Percentiles rank a stretch among this genome's conserved stretches.
phyloP scores from a whole-genome alignment of 2,329 filamentous ascomycete species.

The Botrytis fabae region DNA sequence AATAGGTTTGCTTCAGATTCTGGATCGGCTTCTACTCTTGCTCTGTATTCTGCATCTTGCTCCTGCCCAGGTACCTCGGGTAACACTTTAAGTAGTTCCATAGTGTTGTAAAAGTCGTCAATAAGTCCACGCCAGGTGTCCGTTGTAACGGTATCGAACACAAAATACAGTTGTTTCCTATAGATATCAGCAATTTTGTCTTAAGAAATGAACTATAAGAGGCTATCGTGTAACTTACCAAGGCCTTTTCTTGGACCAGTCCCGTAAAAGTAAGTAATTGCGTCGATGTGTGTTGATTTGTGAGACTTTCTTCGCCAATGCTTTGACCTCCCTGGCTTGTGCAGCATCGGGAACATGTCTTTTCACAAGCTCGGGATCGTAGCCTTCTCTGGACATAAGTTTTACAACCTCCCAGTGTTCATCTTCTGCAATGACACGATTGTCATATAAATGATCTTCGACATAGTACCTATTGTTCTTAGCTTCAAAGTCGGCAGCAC shows the following conservation, averaged over 20 bases:
- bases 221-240: conserved; percentile 24
- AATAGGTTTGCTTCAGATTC: conserved; percentile 12
- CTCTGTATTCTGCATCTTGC: background rate
- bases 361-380: background rate
- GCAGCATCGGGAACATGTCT: background rate
- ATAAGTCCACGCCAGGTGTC: conserved; percentile 14
- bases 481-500: conserved; percentile 36
- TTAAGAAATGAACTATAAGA: background rate
- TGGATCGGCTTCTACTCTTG: background rate
- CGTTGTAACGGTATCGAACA: conserved; percentile 26
- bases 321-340: background rate
- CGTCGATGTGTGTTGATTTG: conserved; percentile 27
- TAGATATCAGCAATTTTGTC: background rate
- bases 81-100: conserved; percentile 4
- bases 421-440: conserved; percentile 26
- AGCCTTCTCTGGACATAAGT: background rate
- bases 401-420: conserved; percentile 20
- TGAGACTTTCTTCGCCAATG: conserved; percentile 20
- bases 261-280: conserved; percentile 27
- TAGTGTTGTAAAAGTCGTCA: conserved; percentile 20
- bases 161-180: conserved; percentile 29
- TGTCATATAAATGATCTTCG: conserved; percentile 28
- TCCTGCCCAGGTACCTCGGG: background rate
- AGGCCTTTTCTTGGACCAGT: conserved; percentile 29
- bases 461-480: conserved; percentile 24